Evolutionary conservation across 495 filamentous ascomycete species (phyloP), one percentile per base, ranked within the genome.

Genomic region (Aspergillus olivimuriae): DNA sequence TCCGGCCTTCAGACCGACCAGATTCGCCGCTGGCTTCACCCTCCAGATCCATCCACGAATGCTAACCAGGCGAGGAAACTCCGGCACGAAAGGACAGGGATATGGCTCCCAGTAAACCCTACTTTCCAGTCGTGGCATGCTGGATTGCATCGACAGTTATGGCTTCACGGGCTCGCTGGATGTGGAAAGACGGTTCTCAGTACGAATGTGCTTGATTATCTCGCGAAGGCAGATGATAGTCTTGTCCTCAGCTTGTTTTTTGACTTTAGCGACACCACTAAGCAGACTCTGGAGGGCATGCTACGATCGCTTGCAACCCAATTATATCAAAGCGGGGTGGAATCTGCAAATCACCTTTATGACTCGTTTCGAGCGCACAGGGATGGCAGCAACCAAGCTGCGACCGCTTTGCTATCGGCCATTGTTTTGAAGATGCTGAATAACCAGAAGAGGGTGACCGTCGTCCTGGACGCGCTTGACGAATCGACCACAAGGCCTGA

Each of bases 391-490:
- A 14, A 46, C 32, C 51, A 58, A 47, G 42, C 45, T 44, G 34
- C 20, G 38, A 51, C 34, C 20, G 41, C 48, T 38, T 35, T 3
- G 30, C 48, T 58, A 14, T 44, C 8, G 18, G 35, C 2, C 47
- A 28, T 42, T 22, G 9, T 52, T 19, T 48, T 38, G 1, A 53
- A 48, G 20, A 54, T 52, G 45, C 51, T 58, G 6, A n/a, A 0
- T 42, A 41, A 15, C 36, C 39, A 51, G 44, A 44, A 12, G 4
- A 52, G 36, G 21, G 47, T 46, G 4, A 56, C 4, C 32, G 42
- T 63, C 14, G 33, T 61, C 18, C 21, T 62, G 12, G 61, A 65
- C 34, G 59, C 56, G 39, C 47, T 65, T 3, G 61, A 65, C 42
- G 59, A 65, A 52, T 58, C 48, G 33, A 39, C 11, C 16, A 46